Evolutionary conservation across 495 filamentous ascomycete genomes (phyloP).

Genomic region (Podospora sp.): DNA sequence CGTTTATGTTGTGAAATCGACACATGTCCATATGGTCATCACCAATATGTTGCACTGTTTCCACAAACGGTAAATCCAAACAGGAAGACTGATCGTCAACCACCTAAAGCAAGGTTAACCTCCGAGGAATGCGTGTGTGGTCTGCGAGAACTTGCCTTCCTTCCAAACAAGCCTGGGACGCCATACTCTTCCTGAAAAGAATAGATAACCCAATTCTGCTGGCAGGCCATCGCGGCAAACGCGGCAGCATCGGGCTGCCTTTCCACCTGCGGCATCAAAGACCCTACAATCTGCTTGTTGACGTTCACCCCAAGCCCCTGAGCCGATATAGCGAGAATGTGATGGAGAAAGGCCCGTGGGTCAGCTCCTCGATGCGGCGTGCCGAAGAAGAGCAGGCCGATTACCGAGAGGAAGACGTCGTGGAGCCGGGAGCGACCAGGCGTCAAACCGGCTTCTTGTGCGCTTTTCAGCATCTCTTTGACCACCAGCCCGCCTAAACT

Average conservation of each 20-base stretch:
- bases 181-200: conserved; percentile 8
- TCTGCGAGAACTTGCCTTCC: too few species aligned
- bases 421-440: not conserved
- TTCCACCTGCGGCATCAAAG: not conserved
- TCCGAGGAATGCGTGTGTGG: not conserved
- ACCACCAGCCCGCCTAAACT: not conserved
- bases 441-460: not conserved
- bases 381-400: not conserved
- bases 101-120: not conserved
- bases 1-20: not conserved
- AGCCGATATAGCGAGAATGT: not conserved
- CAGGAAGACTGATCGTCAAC: conserved; percentile 10
- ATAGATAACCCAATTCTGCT: conserved; percentile 2
- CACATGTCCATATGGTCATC: conserved; percentile 18
- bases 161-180: not conserved
- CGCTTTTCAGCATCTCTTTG: not conserved
- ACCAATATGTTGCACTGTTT: conserved; percentile 5
- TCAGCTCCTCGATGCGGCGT: conserved; percentile 5
- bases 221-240: not conserved
- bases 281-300: not conserved
- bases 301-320: not conserved
- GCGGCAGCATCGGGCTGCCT: conserved; percentile 1
- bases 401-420: not conserved
- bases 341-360: conserved; percentile 1
- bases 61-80: not conserved